Conservation (phyloP, 2,329 filamentous ascomycete species). For the Beauveria brongniartii region DNA sequence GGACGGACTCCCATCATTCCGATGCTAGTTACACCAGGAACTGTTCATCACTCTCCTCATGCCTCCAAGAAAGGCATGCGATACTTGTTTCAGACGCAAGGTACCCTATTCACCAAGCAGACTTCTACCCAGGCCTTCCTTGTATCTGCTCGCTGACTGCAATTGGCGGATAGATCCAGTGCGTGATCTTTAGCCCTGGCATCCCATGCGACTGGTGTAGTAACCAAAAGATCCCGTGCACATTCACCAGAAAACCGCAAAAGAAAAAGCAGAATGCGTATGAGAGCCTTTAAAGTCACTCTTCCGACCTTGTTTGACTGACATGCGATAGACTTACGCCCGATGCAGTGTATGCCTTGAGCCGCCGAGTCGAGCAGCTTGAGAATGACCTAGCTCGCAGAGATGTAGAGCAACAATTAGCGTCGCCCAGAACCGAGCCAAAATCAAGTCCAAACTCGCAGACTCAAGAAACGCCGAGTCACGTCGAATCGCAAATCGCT, state of each 20-base stretch:
- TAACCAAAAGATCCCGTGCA: constrained; percentile 10
- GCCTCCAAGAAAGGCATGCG: constrained; percentile 11
- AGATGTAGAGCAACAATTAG: background rate
- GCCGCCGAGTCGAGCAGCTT: background rate
- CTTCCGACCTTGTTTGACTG: background rate
- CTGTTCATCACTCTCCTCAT: background rate
- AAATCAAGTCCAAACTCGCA: background rate
- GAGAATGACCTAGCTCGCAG: background rate
- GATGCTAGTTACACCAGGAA: too few relatives aligned
- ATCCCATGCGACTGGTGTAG: constrained; percentile 12
- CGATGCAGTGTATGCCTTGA: background rate
- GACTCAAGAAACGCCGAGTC: background rate
- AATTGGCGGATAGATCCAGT: constrained; percentile 9
- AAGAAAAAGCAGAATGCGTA: background rate
- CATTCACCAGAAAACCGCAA: constrained; percentile 7
- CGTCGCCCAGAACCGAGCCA: background rate
- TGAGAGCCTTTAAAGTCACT: background rate
- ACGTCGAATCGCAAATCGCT: background rate
- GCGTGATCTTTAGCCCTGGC: constrained; percentile 8
- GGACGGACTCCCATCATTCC: background rate
- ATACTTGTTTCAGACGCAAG: constrained; percentile 13
- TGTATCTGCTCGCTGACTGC: background rate
- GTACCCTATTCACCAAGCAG: background rate
- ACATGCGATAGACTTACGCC: background rate
- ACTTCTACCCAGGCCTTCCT: too few relatives aligned